Percentiles rank a stretch among this genome's conserved stretches.
Evolutionary conservation across 2,329 filamentous ascomycete species (phyloP).

Genomic region (Pleomassaria siparia): DNA sequence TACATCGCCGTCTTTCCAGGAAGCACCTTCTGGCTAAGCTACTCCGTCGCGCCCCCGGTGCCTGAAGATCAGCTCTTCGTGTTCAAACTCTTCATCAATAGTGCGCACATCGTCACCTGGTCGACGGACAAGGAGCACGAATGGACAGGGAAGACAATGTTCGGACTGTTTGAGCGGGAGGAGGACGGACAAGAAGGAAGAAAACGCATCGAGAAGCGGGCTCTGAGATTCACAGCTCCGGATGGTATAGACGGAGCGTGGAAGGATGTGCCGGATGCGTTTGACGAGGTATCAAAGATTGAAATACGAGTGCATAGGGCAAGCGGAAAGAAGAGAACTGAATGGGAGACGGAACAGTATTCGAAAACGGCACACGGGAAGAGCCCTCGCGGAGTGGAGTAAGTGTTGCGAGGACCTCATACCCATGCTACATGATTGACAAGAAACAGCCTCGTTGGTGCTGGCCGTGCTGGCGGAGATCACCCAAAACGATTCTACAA

Average conservation of each 20-base stretch:
- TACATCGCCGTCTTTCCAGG: constrained; percentile 39
- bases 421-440: constrained; percentile 13
- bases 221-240: constrained; percentile 41
- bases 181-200: constrained; percentile 29
- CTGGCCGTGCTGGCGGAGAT: constrained; percentile 40
- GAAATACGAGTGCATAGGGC: constrained; percentile 48
- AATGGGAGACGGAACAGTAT: constrained; percentile 30
- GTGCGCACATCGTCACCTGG: constrained; percentile 46
- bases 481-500: constrained; percentile 51
- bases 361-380: constrained; percentile 21
- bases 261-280: constrained; percentile 14
- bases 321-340: constrained; percentile 42
- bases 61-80: constrained; percentile 41
- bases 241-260: constrained; percentile 11
- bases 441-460: constrained; percentile 36
- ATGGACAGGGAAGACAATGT: constrained; percentile 50
- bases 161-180: constrained; percentile 43
- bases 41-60: constrained; percentile 35
- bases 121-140: constrained; percentile 44
- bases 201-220: constrained; percentile 44
- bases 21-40: constrained; percentile 49
- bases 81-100: constrained; percentile 51
- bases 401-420: constrained; percentile 12
- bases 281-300: constrained; percentile 34
- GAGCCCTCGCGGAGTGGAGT: constrained; percentile 30